Percentiles rank a stretch among this genome's conserved stretches.
Conservation (phyloP, 2,329 filamentous ascomycete species). For the Stemphylium beticola region DNA sequence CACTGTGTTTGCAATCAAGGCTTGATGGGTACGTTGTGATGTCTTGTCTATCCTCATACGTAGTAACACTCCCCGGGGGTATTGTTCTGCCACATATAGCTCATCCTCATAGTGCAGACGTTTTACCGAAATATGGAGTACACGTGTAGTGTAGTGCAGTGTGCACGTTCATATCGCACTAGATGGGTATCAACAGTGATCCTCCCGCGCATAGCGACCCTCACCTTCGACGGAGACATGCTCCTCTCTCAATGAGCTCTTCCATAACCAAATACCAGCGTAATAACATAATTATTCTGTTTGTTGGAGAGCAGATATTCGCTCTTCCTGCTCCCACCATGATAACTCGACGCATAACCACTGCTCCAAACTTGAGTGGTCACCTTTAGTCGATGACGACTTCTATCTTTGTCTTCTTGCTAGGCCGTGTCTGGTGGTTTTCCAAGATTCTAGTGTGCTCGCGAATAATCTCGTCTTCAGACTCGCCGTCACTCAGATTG, state of each 20-base stretch:
- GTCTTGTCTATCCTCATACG: too few relatives aligned
- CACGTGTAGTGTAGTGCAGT: neutral
- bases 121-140: too few relatives aligned
- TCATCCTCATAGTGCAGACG: too few relatives aligned
- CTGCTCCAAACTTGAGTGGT: too few relatives aligned
- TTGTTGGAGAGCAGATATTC: neutral
- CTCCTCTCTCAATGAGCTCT: neutral
- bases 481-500: conserved; percentile 17
- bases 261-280: neutral
- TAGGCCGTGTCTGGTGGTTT: neutral
- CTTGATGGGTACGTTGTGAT: too few relatives aligned
- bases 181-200: neutral
- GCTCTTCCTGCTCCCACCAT: neutral
- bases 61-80: too few relatives aligned
- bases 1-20: too few relatives aligned
- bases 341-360: too few relatives aligned
- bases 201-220: neutral
- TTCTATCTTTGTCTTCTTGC: conserved; percentile 26
- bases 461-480: conserved; percentile 25
- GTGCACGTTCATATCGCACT: neutral
- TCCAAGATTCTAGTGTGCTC: conserved; percentile 17
- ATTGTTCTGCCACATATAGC: too few relatives aligned
- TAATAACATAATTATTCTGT: neutral
- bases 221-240: neutral
- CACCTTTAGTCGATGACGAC: conserved; percentile 27